Conservation (phyloP, 345 rosid species). For the Isatis tinctoria region DNA sequence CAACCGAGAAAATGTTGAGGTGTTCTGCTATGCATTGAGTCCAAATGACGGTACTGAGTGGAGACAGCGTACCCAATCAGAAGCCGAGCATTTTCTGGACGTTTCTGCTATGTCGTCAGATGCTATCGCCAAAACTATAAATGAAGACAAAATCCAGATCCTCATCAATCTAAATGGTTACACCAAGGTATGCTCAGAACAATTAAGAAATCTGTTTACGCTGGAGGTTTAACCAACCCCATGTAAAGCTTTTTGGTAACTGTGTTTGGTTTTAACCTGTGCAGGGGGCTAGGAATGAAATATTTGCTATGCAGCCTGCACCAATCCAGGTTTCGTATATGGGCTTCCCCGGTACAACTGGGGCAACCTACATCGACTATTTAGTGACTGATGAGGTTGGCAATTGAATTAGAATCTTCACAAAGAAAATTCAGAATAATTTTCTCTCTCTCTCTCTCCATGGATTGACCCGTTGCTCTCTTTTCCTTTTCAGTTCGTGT, state of each 20-base stretch:
- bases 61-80: slow-evolving; percentile 87
- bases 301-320: slow-evolving; percentile 98
- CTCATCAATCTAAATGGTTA: slow-evolving; percentile 94
- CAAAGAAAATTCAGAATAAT: not conserved
- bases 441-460: not conserved
- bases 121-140: slow-evolving; percentile 76
- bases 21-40: slow-evolving; percentile 95
- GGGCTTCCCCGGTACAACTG: slow-evolving; percentile 99
- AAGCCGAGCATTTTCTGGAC: slow-evolving; percentile 90
- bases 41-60: slow-evolving; percentile 94
- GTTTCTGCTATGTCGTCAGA: slow-evolving; percentile 89
- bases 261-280: slow-evolving; percentile 10
- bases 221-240: not conserved
- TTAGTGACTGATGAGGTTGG: slow-evolving; percentile 96
- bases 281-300: slow-evolving; percentile 99
- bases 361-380: slow-evolving; percentile 90
- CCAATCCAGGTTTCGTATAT: slow-evolving; percentile 97
- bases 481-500: slow-evolving; percentile 66
- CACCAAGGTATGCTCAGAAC: slow-evolving; percentile 59
- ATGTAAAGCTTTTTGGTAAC: slow-evolving; percentile 10
- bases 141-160: slow-evolving; percentile 82
- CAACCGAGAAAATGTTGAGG: slow-evolving; percentile 79
- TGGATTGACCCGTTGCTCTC: slow-evolving; percentile 8
- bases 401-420: not conserved
- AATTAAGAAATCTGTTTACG: not conserved